phyloP scores from a whole-genome alignment of 768 basidiomycete species.

The Neoboletus magnificus region DNA sequence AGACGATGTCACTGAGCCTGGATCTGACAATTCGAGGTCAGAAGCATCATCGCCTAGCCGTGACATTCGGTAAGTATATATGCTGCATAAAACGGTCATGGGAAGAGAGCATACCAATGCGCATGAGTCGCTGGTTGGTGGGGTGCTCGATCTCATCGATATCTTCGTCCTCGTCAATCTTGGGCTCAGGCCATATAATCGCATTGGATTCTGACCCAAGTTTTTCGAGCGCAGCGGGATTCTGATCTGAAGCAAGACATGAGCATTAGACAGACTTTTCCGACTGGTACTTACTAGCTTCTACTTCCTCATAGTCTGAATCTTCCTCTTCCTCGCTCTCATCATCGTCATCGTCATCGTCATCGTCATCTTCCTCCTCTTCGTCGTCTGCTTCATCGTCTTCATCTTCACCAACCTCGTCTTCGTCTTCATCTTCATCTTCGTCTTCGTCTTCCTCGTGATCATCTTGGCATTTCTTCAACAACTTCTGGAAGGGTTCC shows the following conservation, averaged over 20 bases:
- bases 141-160: constrained; percentile 58
- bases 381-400: constrained; percentile 34
- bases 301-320: constrained; percentile 67
- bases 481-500: constrained; percentile 69
- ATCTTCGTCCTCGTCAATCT: constrained; percentile 58
- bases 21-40: constrained; percentile 61
- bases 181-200: constrained; percentile 74
- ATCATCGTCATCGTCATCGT: constrained; percentile 32
- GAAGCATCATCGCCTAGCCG: constrained; percentile 52
- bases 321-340: constrained; percentile 39
- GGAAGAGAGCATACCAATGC: constrained; percentile 51
- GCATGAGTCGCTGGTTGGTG: constrained; percentile 72
- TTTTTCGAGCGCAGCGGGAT: constrained; percentile 36
- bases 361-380: constrained; percentile 33
- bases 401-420: constrained; percentile 17
- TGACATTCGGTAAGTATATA: constrained; percentile 1
- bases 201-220: constrained; percentile 76
- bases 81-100: neutral
- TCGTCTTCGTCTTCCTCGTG: constrained; percentile 31
- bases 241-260: constrained; percentile 42
- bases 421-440: constrained; percentile 22
- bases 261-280: neutral
- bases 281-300: constrained; percentile 49
- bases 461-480: constrained; percentile 42
- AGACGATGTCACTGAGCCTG: constrained; percentile 52